Evolutionary conservation across 2,329 filamentous ascomycete species (phyloP).

Genomic region (Cladosporium halotolerans): DNA sequence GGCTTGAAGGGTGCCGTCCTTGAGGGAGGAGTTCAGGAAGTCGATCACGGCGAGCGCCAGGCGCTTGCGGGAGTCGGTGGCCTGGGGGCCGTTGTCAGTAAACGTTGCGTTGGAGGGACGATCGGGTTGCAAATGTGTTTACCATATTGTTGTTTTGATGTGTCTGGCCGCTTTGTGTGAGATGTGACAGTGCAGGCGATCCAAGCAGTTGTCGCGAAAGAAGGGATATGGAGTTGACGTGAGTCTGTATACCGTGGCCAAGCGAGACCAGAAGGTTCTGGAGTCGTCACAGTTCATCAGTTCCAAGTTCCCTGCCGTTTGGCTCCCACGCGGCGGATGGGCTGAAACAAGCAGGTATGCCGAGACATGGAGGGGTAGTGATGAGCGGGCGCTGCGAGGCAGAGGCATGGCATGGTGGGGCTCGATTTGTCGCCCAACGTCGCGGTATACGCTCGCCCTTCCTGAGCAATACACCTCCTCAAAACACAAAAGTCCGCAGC

Average conservation of each 20-base stretch:
- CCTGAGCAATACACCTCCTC: no score
- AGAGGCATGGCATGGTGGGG: not conserved
- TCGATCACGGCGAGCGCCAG: slow-evolving; percentile 96
- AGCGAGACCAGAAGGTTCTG: no score
- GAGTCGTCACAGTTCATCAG: no score
- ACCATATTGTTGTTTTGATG: not conserved
- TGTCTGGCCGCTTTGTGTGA: not conserved
- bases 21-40: slow-evolving; percentile 77
- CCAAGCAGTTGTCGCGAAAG: no score
- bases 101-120: not conserved
- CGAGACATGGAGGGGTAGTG: no score
- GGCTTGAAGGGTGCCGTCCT: slow-evolving; percentile 77
- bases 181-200: not conserved
- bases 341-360: no score
- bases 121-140: not conserved
- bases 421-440: not conserved
- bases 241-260: no score
- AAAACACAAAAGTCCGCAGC: slow-evolving; percentile 26
- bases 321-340: no score
- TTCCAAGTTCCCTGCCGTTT: no score
- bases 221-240: no score
- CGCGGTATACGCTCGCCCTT: not conserved
- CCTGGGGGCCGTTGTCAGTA: slow-evolving; percentile 22
- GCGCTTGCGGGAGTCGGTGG: slow-evolving; percentile 62
- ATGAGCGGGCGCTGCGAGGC: no score